phyloP scores from a whole-genome alignment of 768 basidiomycete species.

The Naganishia antarctica region DNA sequence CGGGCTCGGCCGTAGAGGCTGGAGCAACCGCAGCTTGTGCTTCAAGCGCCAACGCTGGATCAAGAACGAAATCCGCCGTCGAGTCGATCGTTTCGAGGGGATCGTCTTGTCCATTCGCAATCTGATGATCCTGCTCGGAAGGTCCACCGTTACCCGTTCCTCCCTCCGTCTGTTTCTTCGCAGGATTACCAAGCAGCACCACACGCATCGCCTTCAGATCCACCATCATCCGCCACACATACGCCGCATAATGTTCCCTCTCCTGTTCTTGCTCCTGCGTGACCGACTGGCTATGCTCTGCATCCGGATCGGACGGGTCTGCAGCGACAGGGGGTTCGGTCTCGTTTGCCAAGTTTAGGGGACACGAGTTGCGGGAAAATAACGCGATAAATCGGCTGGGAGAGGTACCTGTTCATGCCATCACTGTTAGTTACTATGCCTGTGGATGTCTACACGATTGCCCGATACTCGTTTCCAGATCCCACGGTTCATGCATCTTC shows the following conservation, averaged over 20 bases:
- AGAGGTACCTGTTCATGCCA: slow-evolving; percentile 22
- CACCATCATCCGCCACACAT: slow-evolving; percentile 21
- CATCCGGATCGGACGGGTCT: background rate
- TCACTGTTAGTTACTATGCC: too few species aligned
- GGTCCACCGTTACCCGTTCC: background rate
- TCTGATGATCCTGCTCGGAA: too few species aligned
- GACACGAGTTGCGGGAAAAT: slow-evolving; percentile 1
- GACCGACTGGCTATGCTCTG: background rate
- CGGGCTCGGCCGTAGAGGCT: background rate
- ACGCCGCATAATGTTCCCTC: slow-evolving; percentile 14
- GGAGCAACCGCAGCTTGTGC: background rate
- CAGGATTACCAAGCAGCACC: background rate
- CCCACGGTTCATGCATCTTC: slow-evolving; percentile 3
- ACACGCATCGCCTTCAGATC: background rate
- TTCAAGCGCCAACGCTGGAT: background rate
- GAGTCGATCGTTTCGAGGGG: background rate
- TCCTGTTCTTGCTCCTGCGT: slow-evolving; percentile 7
- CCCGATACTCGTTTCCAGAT: too few species aligned
- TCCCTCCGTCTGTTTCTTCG: background rate
- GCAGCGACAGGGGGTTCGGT: background rate
- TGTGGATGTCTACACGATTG: too few species aligned
- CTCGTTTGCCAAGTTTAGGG: slow-evolving; percentile 13
- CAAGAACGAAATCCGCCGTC: background rate
- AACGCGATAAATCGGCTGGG: slow-evolving; percentile 22
- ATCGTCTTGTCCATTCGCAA: too few species aligned